These are phyloP conservation scores for Schoenoplectus tabernaemontani DNA, from an alignment of 202 grass and related monocot species.

Conservation along the genomic window DNA sequence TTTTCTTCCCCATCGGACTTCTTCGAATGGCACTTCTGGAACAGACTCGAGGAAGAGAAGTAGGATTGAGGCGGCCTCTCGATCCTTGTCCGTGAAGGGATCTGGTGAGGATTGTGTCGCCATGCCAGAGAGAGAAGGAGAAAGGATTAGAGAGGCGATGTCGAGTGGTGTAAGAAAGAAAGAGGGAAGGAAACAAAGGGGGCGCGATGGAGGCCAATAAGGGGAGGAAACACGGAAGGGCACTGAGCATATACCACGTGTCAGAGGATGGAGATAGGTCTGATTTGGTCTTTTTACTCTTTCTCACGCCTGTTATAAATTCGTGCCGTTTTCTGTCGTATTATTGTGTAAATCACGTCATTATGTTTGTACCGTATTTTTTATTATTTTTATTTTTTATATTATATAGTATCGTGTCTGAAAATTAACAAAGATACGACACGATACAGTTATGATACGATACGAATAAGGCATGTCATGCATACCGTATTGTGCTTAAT, in stretches of 20 bases:
- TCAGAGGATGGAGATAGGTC: constrained; percentile 29
- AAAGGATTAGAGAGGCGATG: background rate
- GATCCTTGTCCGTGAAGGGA: constrained; percentile 3
- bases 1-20: background rate
- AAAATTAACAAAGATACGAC: no score
- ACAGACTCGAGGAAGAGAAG: background rate
- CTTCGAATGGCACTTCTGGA: background rate
- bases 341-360: no score
- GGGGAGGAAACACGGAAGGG: background rate
- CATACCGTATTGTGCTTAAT: no score
- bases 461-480: no score
- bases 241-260: constrained; percentile 20
- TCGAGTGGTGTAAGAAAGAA: background rate
- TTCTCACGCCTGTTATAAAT: no score
- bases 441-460: no score
- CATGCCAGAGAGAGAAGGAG: constrained; percentile 13
- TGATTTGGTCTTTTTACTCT: background rate
- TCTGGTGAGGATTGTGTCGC: background rate
- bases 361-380: no score
- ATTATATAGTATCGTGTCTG: no score
- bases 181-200: background rate
- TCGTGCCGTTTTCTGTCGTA: no score
- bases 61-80: constrained; percentile 1
- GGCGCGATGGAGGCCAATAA: background rate
- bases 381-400: no score